phyloP scores from a whole-genome alignment of 495 filamentous ascomycete genomes.

The Patellaria atrata region DNA sequence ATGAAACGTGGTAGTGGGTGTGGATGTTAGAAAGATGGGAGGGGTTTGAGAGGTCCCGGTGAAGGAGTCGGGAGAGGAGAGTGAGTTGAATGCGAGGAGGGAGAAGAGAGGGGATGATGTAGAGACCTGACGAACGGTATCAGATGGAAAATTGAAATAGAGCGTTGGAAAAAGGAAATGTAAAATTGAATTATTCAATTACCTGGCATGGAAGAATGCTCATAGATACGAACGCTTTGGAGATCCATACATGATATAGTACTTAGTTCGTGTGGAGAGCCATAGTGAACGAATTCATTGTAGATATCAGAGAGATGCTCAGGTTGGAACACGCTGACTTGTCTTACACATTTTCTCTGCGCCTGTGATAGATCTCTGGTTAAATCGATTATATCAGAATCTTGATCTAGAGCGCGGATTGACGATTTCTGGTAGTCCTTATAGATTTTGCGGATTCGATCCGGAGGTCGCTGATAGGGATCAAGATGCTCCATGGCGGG shows the following conservation, averaged over 20 bases:
- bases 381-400: conserved; percentile 39
- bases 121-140: conserved; percentile 40
- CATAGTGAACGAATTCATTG: too few species aligned
- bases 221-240: conserved; percentile 11
- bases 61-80: conserved; percentile 55
- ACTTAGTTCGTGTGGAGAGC: too few species aligned
- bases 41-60: conserved; percentile 63
- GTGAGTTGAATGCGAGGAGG: conserved; percentile 50
- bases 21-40: conserved; percentile 75
- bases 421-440: conserved; percentile 45
- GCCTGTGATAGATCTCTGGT: conserved; percentile 14
- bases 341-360: conserved; percentile 3
- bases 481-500: conserved; percentile 33
- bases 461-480: conserved; percentile 56
- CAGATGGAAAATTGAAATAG: conserved; percentile 1
- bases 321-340: conserved; percentile 7
- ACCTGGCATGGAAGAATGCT: conserved; percentile 26
- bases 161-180: background rate
- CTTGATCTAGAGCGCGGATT: conserved; percentile 30
- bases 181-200: conserved; percentile 1
- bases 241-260: too few species aligned
- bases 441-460: conserved; percentile 45
- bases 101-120: conserved; percentile 58
- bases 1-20: conserved; percentile 63
- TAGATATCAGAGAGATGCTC: conserved; percentile 3